Evolutionary conservation across 2,329 filamentous ascomycete species (phyloP).

Genomic region (Neospermospora avenae): DNA sequence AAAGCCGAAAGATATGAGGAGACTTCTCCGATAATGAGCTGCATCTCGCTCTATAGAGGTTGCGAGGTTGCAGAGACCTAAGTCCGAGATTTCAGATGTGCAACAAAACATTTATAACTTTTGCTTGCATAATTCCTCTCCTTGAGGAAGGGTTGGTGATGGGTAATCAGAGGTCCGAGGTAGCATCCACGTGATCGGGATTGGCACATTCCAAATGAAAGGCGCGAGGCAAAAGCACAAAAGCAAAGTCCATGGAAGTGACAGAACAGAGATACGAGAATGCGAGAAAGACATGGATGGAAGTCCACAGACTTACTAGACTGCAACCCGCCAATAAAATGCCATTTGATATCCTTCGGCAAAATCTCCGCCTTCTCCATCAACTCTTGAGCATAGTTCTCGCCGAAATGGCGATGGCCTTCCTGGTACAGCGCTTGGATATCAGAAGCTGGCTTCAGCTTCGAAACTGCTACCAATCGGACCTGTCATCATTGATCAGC

Average conservation of each 20-base stretch:
- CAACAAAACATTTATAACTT: constrained; percentile 12
- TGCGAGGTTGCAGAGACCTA: neutral
- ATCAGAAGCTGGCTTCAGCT: constrained; percentile 90
- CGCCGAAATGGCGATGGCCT: constrained; percentile 78
- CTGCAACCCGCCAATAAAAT: constrained; percentile 94
- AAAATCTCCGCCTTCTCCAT: constrained; percentile 79
- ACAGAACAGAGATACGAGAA: neutral
- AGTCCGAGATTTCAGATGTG: constrained; percentile 18
- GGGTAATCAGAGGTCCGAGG: neutral
- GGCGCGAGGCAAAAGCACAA: neutral
- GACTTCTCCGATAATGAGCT: neutral
- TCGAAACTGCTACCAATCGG: constrained; percentile 90
- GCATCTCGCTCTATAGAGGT: neutral
- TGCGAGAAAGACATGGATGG: neutral
- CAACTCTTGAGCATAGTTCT: constrained; percentile 94
- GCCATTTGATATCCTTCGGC: constrained; percentile 78
- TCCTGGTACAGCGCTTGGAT: constrained; percentile 74
- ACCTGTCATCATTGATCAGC: constrained; percentile 47
- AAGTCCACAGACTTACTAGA: constrained; percentile 48
- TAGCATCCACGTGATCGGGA: neutral
- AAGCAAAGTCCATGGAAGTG: neutral
- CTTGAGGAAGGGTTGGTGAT: neutral
- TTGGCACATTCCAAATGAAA: neutral
- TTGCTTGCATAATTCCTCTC: neutral
- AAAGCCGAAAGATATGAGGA: constrained; percentile 2